A percentile compares a stretch with the other conserved stretches of the same genome.
These are phyloP conservation scores for Blastobotrys indianensis DNA, from an alignment of 1,139 yeast genomes.

Conservation along the genomic window DNA sequence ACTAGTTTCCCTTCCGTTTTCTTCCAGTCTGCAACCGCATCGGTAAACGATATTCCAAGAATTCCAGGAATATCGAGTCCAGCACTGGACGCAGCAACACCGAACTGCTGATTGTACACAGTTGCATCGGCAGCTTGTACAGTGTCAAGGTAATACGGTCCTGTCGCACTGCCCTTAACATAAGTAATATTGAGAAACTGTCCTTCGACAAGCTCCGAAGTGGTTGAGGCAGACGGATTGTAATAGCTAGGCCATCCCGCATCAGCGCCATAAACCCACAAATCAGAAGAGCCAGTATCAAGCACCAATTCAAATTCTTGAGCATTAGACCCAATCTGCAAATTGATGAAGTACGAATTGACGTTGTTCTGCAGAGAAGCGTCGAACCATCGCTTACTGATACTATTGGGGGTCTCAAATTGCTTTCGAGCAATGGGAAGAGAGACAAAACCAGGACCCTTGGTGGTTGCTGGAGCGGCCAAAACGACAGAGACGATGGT, in stretches of 20 bases:
- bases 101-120: constrained; percentile 43
- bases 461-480: too few relatives aligned
- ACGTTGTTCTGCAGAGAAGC: constrained; percentile 23
- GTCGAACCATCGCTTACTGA: too few relatives aligned
- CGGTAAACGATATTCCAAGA: constrained; percentile 17
- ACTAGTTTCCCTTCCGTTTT: not conserved
- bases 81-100: constrained; percentile 40
- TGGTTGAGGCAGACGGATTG: too few relatives aligned
- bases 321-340: constrained; percentile 48
- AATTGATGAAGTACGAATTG: constrained; percentile 36
- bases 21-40: not conserved
- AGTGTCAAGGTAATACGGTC: constrained; percentile 6
- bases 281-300: constrained; percentile 64
- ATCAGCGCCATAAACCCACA: constrained; percentile 43
- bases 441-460: too few relatives aligned
- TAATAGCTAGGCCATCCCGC: too few relatives aligned
- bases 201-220: too few relatives aligned
- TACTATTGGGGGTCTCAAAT: too few relatives aligned
- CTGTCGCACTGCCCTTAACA: too few relatives aligned
- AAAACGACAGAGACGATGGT: too few relatives aligned
- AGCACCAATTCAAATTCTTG: constrained; percentile 48
- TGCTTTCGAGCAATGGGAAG: too few relatives aligned
- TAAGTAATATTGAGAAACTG: too few relatives aligned
- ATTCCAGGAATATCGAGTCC: constrained; percentile 19
- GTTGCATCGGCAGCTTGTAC: constrained; percentile 35